Base-by-base conservation (phyloP, 305 asterid genomes). In the Fraxinus baroniana region DNA sequence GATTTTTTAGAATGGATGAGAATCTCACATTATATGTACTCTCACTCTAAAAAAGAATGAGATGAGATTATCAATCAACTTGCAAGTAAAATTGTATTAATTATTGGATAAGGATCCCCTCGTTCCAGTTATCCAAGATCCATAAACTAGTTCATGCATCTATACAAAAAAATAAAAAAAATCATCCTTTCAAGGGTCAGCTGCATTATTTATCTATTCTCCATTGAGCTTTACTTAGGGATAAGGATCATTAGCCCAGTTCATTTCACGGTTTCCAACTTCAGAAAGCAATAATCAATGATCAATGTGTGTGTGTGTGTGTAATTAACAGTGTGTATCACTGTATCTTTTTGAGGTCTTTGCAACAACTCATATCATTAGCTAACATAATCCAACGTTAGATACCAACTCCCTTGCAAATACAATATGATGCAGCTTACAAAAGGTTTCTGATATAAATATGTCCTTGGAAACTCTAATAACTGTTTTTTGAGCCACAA, bases 361-460 rank as follows among this genome's bases (percentile, higher is more conserved):
- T 18, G 22, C 13, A 60, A 20, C 70, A 60, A 60, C 70, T 17
- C 22, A 7, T 60, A 60, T 20, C 13, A 18, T 20, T 62, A 62
- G 71, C 10, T 62, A 39, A 62, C 71, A 62, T 62, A 62, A 62
- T 20, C 7, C 71, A 1, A 6, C 5, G 13, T 18, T 8, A 62
- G 71, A 62, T 17, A 66, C n/a, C 74, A 24, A 66, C 33, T 66
- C 74, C 74, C 7, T 66, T 15, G 74, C 66, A 68, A 77, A 74
- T 74, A 82, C 74, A 83, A 78, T 32, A 60, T 15, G 26, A 74
- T 60, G 78, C 74, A 55, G 24, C 74, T 49, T 22, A 17, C 26
- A 26, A 64, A 71, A 81, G 55, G 83, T 35, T 37, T 74, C 83
- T 60, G 24, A 60, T 44, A 78, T 80, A 24, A 83, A 41, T 52